phyloP scores from a whole-genome alignment of 2,329 filamentous ascomycete species.

The Cladosporium phlei region DNA sequence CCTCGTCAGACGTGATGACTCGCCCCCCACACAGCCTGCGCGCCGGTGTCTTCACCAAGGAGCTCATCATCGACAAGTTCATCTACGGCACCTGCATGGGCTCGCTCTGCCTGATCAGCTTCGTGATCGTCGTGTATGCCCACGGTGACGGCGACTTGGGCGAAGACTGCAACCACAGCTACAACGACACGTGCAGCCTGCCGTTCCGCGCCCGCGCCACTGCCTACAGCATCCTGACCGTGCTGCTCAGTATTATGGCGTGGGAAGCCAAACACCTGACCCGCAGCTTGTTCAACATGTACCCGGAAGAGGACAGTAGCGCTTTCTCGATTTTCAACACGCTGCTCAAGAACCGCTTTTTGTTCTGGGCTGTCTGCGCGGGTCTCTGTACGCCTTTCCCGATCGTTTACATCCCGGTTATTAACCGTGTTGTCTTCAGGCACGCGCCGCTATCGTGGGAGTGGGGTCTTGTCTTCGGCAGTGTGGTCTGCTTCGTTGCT shows the following conservation, averaged over 20 bases:
- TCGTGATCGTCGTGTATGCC: conserved; percentile 42
- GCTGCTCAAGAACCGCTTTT: conserved; percentile 31
- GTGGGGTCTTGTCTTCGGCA: conserved; percentile 42
- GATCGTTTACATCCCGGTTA: conserved; percentile 42
- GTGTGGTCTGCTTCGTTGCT: conserved; percentile 37
- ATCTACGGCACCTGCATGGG: conserved; percentile 47
- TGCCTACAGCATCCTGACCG: conserved; percentile 42
- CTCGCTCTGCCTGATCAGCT: conserved; percentile 40
- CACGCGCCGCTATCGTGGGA: conserved; percentile 42
- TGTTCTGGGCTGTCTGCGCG: conserved; percentile 34
- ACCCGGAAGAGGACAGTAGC: conserved; percentile 31
- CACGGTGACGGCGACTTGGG: conserved; percentile 41
- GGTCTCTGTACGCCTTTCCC: conserved; percentile 39
- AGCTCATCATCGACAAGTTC: conserved; percentile 46
- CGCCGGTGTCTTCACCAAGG: conserved; percentile 42
- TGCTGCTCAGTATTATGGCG: conserved; percentile 43
- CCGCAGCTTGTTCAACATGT: conserved; percentile 43
- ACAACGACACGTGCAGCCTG: conserved; percentile 38
- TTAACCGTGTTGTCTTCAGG: conserved; percentile 44
- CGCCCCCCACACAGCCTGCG: conserved; percentile 41
- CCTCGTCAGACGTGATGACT: conserved; percentile 43
- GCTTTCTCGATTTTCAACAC: conserved; percentile 32
- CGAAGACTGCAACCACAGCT: conserved; percentile 41
- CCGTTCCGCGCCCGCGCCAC: conserved; percentile 44
- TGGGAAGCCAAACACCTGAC: conserved; percentile 46